phyloP scores from a whole-genome alignment of 768 basidiomycete genomes.

The Rhizopogon salebrosus region DNA sequence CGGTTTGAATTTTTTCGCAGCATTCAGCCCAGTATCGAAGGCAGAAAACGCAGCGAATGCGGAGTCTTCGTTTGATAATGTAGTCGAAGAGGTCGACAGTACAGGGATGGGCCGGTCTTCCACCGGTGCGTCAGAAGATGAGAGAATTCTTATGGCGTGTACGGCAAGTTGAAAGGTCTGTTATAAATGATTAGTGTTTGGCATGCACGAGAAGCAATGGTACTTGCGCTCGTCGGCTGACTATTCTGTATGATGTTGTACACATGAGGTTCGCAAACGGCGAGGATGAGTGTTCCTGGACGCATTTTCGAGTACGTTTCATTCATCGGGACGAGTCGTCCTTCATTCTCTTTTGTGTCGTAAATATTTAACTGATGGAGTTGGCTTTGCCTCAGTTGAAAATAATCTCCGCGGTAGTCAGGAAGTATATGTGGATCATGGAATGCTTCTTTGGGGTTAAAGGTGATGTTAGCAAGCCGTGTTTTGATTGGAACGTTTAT shows the following conservation, averaged over 20 bases:
- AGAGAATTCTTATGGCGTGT: not conserved
- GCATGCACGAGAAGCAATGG: not conserved
- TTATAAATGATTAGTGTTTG: not conserved
- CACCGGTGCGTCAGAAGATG: not conserved
- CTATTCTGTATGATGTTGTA: not conserved
- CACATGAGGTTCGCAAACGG: not conserved
- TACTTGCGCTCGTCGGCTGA: not conserved
- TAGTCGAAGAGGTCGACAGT: not conserved
- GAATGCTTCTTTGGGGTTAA: too few relatives aligned
- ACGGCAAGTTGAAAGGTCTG: not conserved
- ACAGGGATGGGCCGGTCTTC: not conserved
- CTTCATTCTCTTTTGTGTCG: too few relatives aligned
- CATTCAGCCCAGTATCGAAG: too few relatives aligned
- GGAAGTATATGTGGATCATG: too few relatives aligned
- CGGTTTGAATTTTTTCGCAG: too few relatives aligned
- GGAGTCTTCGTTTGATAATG: too few relatives aligned
- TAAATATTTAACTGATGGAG: too few relatives aligned
- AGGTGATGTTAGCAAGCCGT: too few relatives aligned
- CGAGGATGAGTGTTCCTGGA: not conserved
- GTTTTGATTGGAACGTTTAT: too few relatives aligned
- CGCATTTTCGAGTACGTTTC: not conserved
- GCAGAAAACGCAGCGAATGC: too few relatives aligned
- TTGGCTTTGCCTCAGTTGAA: too few relatives aligned
- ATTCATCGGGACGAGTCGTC: not conserved
- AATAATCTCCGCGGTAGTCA: too few relatives aligned